Evolutionary conservation across 495 filamentous ascomycete species (phyloP), one percentile per base, ranked within the genome.

Genomic region (Staphylotrichum tortipilum): DNA sequence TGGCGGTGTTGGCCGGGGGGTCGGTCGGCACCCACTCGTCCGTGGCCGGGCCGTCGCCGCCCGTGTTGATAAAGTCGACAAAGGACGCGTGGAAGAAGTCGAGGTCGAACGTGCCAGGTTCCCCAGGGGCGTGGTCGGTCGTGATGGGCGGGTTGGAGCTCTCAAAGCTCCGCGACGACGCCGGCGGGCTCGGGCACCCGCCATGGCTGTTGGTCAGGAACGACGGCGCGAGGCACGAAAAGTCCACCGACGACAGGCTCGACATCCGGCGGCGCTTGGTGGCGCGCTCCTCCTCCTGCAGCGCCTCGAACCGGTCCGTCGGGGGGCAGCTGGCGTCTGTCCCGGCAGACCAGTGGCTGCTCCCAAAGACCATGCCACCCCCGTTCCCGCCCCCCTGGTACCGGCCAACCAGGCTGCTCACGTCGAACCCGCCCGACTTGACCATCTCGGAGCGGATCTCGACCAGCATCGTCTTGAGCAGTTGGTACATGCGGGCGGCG

Each of bases 391-490:
- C 22, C 36, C 21, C 41, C 19, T 49, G 36, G 22, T 50, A 47
- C 33, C 44, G 18, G 33, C 31, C 24, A 18, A 57, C 14, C 17
- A 56, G 28, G 2, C 24, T 10, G 14, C 54, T 33, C 7, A 46
- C 40, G 3, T 51, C 44, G 2, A 54, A 48, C 8, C 31, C 33
- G 28, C 57, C 44, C 14, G 56, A 53, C 35, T 23, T 52, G 39
- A 57, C 56, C 49, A 68, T 50, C 33, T 60, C 59, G 12, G 52
- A 55, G 17, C 57, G 59, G 6, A 71, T 62, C n/a, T 68, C 61
- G n/a, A 56, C 44, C 12, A 68, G 50, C 49, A 65, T 57, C 37
- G 58, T 50, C 37, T 65, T 68, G 15, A 69, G 58, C 15, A 68
- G 56, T 12, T 57, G 56, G 18, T 65, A 59, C 63, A 67, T 66